A percentile compares a stretch with the other conserved stretches of the same genome.
Conservation (phyloP, 2,329 filamentous ascomycete genomes). For the Aspergillus sp. region DNA sequence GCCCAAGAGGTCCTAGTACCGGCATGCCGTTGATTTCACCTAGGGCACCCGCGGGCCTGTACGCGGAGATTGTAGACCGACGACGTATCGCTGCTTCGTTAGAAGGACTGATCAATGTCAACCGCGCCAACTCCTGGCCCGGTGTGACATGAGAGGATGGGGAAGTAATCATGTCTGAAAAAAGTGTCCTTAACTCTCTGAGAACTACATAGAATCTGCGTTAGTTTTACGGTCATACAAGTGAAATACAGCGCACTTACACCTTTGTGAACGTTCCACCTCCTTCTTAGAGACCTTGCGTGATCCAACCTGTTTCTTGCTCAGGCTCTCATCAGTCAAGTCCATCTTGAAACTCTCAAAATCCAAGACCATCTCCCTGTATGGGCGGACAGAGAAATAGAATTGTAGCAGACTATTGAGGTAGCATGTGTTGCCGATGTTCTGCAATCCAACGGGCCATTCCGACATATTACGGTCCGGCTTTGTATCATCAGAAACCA, state of each 20-base stretch:
- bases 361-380: constrained; percentile 77
- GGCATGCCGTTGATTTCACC: constrained; percentile 49
- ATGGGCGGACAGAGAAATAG: constrained; percentile 81
- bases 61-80: constrained; percentile 45
- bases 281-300: constrained; percentile 62
- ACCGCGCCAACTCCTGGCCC: constrained; percentile 73
- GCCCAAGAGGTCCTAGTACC: constrained; percentile 49
- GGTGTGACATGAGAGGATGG: constrained; percentile 66
- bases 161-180: constrained; percentile 68
- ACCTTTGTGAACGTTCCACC: constrained; percentile 67
- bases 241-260: constrained; percentile 54
- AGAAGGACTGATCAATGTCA: constrained; percentile 68
- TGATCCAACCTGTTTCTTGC: constrained; percentile 73
- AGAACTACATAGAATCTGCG: constrained; percentile 58
- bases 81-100: constrained; percentile 56
- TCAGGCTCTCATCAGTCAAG: constrained; percentile 63
- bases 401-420: constrained; percentile 96
- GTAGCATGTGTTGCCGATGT: constrained; percentile 98
- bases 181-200: constrained; percentile 70
- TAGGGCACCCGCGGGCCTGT: constrained; percentile 28
- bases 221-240: constrained; percentile 2
- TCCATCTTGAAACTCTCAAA: constrained; percentile 72
- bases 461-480: constrained; percentile 44
- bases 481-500: constrained; percentile 34
- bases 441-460: constrained; percentile 82